A percentile compares a stretch with the other conserved stretches of the same genome.
These are phyloP conservation scores for Metschnikowia orientalis DNA, from an alignment of 805 yeast species.

Conservation along the genomic window DNA sequence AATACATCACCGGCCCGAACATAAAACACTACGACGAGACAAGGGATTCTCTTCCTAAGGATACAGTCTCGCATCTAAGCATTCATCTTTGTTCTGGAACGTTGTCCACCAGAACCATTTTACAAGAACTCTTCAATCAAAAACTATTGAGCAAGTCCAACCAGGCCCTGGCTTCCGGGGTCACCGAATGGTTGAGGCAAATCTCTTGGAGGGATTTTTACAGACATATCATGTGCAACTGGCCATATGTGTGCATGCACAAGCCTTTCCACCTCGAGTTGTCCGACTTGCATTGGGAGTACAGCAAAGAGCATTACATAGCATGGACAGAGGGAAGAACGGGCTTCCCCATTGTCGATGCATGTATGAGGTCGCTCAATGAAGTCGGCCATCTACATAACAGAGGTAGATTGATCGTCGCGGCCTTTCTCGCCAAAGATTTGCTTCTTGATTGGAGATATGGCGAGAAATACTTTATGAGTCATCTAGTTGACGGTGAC, in stretches of 20 bases:
- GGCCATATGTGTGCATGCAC: slow-evolving; percentile 51
- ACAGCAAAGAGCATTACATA: slow-evolving; percentile 37
- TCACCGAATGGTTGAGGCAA: slow-evolving; percentile 47
- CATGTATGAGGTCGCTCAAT: slow-evolving; percentile 50
- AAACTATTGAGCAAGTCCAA: slow-evolving; percentile 19
- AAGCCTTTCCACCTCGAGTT: slow-evolving; percentile 45
- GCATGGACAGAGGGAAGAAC: slow-evolving; percentile 53
- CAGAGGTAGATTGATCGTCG: slow-evolving; percentile 50
- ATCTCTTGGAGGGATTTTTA: slow-evolving; percentile 59
- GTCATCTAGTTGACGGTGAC: slow-evolving; percentile 48
- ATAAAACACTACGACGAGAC: slow-evolving; percentile 28
- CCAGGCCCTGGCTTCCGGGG: slow-evolving; percentile 29
- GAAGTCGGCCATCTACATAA: slow-evolving; percentile 53
- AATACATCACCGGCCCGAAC: slow-evolving; percentile 21
- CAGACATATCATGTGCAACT: slow-evolving; percentile 42
- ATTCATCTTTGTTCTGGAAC: slow-evolving; percentile 45
- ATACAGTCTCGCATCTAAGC: slow-evolving; percentile 41
- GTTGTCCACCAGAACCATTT: slow-evolving; percentile 39
- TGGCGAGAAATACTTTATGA: slow-evolving; percentile 50
- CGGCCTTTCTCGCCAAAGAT: slow-evolving; percentile 48
- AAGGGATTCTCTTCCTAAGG: slow-evolving; percentile 27
- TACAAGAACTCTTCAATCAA: slow-evolving; percentile 26
- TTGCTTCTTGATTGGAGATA: slow-evolving; percentile 51
- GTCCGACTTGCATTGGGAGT: slow-evolving; percentile 40
- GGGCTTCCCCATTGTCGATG: slow-evolving; percentile 56